Evolutionary conservation across 2,329 filamentous ascomycete genomes (phyloP), one percentile per base, ranked within the genome.

Genomic region (Trichoderma koningiopsis): DNA sequence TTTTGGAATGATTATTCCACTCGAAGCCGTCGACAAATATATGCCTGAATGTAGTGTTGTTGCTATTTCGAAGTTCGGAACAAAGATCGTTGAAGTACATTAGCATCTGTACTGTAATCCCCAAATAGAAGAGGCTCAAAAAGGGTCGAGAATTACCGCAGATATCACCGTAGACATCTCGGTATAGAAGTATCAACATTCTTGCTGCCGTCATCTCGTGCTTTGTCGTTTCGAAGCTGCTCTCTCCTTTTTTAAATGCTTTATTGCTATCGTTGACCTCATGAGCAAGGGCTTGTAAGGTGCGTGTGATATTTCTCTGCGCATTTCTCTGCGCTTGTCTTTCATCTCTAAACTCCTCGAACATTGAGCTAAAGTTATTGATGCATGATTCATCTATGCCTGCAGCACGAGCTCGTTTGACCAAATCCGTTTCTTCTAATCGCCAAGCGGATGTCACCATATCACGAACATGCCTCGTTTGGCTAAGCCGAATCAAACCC

Each of bases 401-500:
- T 3, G 33, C 19, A 22, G 47, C 33, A 6, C 22, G 22, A n/a
- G 43, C 31, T 5, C 43, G 29, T 27, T 68, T 64, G 3, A 68
- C 66, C 11, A 68, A n/a, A 6, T 56, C 66, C 3, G 66, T 68
- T n/a, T 68, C 31, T 22, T 68, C 66, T 47, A 68, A 5, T 52
- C 31, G 13, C 53, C 61, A 53, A 13, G 4, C 4, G 16, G n/a
- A 49, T 5, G 79, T 79, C 5, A 22, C 68, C 4, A 76, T 74
- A 69, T 81, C 75, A 13, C 69, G 33, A 2, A 71, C 22, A 0
- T 43, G 60, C 68, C 76, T 78, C 6, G 75, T 76, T 67, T 77
- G 71, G 24, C 49, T 14, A n/a, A 79, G 62, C 37, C 79, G 76
- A 14, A 77, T 31, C 27, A 72, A n/a, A 2, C 69, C 75, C 13